These are phyloP conservation scores for Darksidea phi DNA, from an alignment of 495 filamentous ascomycete species.

Conservation along the genomic window DNA sequence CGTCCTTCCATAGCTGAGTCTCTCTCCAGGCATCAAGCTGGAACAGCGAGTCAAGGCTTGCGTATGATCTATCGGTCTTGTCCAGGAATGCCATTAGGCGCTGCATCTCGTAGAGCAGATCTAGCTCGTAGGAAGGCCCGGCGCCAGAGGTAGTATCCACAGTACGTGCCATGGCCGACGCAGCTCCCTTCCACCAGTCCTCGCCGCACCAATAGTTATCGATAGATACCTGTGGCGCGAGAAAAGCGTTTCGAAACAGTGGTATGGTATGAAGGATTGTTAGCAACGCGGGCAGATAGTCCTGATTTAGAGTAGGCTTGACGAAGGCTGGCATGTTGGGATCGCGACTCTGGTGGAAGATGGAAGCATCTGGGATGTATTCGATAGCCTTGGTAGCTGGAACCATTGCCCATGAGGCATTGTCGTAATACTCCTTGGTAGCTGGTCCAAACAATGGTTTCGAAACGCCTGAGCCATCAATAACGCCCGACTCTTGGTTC, in stretches of 20 bases:
- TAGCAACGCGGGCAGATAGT: slow-evolving; percentile 66
- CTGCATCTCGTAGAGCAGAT: slow-evolving; percentile 61
- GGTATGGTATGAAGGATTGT: slow-evolving; percentile 85
- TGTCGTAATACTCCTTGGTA: slow-evolving; percentile 67
- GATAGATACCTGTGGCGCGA: slow-evolving; percentile 53
- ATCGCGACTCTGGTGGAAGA: slow-evolving; percentile 59
- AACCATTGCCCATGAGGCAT: slow-evolving; percentile 75
- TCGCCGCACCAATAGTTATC: slow-evolving; percentile 65
- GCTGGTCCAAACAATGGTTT: slow-evolving; percentile 64
- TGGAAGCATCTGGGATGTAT: slow-evolving; percentile 59
- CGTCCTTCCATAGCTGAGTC: slow-evolving; percentile 12
- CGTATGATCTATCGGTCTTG: slow-evolving; percentile 74
- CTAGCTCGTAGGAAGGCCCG: slow-evolving; percentile 46
- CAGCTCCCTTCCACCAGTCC: slow-evolving; percentile 83
- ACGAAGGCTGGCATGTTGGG: slow-evolving; percentile 67
- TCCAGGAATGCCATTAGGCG: slow-evolving; percentile 88
- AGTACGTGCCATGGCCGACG: slow-evolving; percentile 59
- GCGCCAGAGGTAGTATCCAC: slow-evolving; percentile 51
- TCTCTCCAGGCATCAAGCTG: slow-evolving; percentile 39
- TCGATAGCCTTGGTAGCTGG: slow-evolving; percentile 47
- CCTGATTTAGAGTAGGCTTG: slow-evolving; percentile 57
- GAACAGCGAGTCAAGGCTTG: slow-evolving; percentile 55
- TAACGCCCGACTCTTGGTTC: slow-evolving; percentile 60
- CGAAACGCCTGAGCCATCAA: slow-evolving; percentile 32
- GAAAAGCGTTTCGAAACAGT: slow-evolving; percentile 69